These are phyloP conservation scores for Puccinia coronata DNA, from an alignment of 1,284 basidiomycete genomes.

Conservation along the genomic window DNA sequence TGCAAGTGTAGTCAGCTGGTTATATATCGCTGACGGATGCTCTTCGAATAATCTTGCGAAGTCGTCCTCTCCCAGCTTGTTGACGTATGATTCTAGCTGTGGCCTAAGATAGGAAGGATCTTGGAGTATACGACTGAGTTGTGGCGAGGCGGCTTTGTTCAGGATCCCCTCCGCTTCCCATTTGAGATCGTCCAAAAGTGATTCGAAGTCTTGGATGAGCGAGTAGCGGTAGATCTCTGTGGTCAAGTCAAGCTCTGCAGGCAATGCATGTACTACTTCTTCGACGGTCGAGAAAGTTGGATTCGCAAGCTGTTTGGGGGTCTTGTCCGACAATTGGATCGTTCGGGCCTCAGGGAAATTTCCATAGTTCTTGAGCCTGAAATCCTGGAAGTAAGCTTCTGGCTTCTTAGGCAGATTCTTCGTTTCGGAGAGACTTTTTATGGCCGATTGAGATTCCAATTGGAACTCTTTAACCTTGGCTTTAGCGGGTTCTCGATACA, in stretches of 20 bases:
- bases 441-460: neutral
- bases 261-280: slow-evolving; percentile 3
- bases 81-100: neutral
- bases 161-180: neutral
- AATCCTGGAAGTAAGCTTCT: slow-evolving; percentile 4
- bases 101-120: neutral
- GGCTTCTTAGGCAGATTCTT: too few species aligned
- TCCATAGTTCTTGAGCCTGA: too few species aligned
- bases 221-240: slow-evolving; percentile 12
- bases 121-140: neutral
- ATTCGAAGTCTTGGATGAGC: neutral
- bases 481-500: too few species aligned
- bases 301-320: neutral
- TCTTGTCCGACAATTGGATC: neutral
- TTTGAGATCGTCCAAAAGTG: neutral
- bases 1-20: neutral
- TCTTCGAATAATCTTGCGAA: neutral
- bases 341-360: neutral
- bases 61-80: slow-evolving; percentile 10
- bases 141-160: neutral
- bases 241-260: neutral
- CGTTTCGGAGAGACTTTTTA: neutral
- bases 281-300: neutral
- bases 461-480: too few species aligned
- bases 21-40: neutral